A percentile compares a stretch with the other conserved stretches of the same genome.
phyloP scores from a whole-genome alignment of 495 filamentous ascomycete species.

The Podospora pseudocomata region DNA sequence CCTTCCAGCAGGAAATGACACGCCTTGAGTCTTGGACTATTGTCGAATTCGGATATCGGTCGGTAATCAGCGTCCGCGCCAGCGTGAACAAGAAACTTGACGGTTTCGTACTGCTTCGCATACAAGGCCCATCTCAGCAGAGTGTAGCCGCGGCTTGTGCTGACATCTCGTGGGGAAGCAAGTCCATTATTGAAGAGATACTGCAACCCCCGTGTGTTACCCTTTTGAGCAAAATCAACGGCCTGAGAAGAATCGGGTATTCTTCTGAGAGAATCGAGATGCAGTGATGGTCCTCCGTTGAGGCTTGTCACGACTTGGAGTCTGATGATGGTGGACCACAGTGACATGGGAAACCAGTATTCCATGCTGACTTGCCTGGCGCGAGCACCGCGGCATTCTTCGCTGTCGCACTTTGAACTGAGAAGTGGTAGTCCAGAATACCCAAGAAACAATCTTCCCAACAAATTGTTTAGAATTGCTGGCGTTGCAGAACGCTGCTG shows the following conservation, averaged over 20 bases:
- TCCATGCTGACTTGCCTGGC: not conserved
- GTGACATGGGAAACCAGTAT: not conserved
- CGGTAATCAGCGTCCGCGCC: constrained; percentile 6
- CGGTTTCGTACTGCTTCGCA: not conserved
- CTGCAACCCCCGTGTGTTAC: not conserved
- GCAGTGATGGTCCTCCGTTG: not conserved
- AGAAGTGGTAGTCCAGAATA: not conserved
- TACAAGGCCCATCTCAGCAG: constrained; percentile 6
- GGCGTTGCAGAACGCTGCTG: not conserved
- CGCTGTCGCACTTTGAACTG: not conserved
- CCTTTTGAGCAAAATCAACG: not conserved
- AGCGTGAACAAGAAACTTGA: not conserved
- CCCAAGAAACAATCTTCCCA: not conserved
- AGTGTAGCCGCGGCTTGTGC: not conserved
- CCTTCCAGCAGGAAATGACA: constrained; percentile 2
- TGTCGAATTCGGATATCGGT: not conserved
- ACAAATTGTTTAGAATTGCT: not conserved
- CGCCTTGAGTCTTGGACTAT: constrained; percentile 4
- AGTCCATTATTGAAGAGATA: not conserved
- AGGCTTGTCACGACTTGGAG: not conserved
- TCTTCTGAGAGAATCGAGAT: not conserved
- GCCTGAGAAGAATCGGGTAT: not conserved
- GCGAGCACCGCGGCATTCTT: not conserved
- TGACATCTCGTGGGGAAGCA: not conserved
- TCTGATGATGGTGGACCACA: constrained; percentile 1